phyloP scores from a whole-genome alignment of 2,329 filamentous ascomycete species.

The Monosporascus sp. region DNA sequence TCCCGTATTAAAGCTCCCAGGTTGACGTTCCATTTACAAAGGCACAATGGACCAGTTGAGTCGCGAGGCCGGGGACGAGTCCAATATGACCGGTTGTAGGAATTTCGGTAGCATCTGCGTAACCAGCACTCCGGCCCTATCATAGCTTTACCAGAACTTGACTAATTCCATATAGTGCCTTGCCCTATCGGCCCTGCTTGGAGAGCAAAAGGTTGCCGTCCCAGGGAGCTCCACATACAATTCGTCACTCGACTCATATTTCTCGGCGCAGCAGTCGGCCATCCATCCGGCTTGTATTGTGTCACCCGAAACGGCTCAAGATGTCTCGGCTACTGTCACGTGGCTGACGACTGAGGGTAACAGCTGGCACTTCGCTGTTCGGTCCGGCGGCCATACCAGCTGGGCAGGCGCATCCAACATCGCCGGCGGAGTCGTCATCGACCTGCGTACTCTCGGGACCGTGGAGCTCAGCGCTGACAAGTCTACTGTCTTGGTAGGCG shows the following conservation, averaged over 20 bases:
- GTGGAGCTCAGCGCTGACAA: constrained; percentile 28
- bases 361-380: constrained; percentile 37
- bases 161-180: not conserved
- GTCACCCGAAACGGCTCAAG: constrained; percentile 1
- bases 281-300: constrained; percentile 2
- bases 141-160: not conserved
- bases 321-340: constrained; percentile 7
- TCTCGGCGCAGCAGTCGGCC: not conserved
- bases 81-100: not conserved
- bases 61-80: not conserved
- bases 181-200: not conserved
- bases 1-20: not conserved
- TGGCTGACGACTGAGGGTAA: no score
- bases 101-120: not conserved
- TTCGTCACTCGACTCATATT: constrained; percentile 1
- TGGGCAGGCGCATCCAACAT: constrained; percentile 39
- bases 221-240: not conserved
- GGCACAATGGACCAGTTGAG: not conserved
- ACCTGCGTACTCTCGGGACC: constrained; percentile 34
- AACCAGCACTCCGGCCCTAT: not conserved
- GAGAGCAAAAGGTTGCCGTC: not conserved
- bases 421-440: constrained; percentile 35
- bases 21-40: not conserved
- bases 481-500: constrained; percentile 33
- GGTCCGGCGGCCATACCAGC: constrained; percentile 46